A percentile compares a stretch with the other conserved stretches of the same genome.
Conservation (phyloP, 768 basidiomycete genomes). For the Lactarius deliciosus region DNA sequence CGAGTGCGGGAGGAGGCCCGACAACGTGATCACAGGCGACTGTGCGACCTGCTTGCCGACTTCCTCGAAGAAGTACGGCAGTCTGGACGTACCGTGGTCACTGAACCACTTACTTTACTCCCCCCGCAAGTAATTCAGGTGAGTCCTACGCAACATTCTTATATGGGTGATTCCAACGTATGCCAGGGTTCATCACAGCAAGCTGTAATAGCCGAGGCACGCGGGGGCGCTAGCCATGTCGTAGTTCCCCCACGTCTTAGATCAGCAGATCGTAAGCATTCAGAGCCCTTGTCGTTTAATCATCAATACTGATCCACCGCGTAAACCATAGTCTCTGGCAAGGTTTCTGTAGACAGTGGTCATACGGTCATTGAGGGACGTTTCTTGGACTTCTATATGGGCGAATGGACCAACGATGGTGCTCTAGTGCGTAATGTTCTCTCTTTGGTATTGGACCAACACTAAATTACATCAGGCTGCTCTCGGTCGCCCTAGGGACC, state of each 20-base stretch:
- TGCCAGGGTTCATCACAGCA: conserved; percentile 1
- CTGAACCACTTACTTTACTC: background rate
- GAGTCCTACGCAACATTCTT: background rate
- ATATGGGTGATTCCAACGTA: background rate
- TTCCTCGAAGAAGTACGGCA: conserved; percentile 9
- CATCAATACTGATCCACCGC: background rate
- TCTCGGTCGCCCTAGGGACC: conserved; percentile 20
- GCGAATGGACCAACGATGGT: conserved; percentile 45
- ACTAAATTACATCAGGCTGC: conserved; percentile 11
- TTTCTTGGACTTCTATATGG: conserved; percentile 43
- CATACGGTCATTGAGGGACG: conserved; percentile 38
- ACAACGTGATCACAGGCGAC: background rate
- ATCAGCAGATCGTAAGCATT: conserved; percentile 8
- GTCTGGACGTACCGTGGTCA: background rate
- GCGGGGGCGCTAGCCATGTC: background rate
- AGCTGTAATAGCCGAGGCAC: background rate
- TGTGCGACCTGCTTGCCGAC: background rate
- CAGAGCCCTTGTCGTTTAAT: background rate
- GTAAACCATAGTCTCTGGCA: conserved; percentile 27
- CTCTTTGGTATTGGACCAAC: background rate
- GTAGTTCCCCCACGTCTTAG: background rate
- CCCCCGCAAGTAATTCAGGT: conserved; percentile 2
- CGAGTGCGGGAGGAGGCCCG: background rate
- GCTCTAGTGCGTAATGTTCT: conserved; percentile 36
- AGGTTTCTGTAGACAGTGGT: conserved; percentile 38